These are phyloP conservation scores for Trypanosoma rangeli DNA, from an alignment of 208 protist genomes.

Conservation along the genomic window DNA sequence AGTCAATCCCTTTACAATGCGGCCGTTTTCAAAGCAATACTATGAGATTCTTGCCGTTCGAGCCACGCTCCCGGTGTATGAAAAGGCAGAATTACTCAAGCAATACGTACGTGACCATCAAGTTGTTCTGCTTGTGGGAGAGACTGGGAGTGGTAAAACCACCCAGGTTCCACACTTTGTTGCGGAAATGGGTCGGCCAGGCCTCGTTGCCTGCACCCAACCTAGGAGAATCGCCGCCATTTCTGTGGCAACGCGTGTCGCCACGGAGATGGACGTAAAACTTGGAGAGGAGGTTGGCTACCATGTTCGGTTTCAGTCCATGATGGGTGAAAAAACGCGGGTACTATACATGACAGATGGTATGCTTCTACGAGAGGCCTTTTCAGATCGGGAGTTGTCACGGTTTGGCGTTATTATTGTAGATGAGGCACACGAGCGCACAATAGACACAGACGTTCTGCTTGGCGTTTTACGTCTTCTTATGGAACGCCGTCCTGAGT, in stretches of 20 bases:
- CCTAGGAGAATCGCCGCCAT: slow-evolving; percentile 99
- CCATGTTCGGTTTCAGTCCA: slow-evolving; percentile 98
- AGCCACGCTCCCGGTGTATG: slow-evolving; percentile 68
- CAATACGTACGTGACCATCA: slow-evolving; percentile 66
- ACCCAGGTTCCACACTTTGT: slow-evolving; percentile 96
- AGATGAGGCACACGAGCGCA: slow-evolving; percentile 99
- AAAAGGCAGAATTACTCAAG: slow-evolving; percentile 45
- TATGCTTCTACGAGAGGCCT: slow-evolving; percentile 97
- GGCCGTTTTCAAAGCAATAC: slow-evolving; percentile 51
- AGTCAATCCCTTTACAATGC: slow-evolving; percentile 44
- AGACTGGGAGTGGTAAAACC: slow-evolving; percentile 97
- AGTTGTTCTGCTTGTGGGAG: slow-evolving; percentile 92
- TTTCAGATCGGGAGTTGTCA: slow-evolving; percentile 89
- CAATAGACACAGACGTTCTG: slow-evolving; percentile 98
- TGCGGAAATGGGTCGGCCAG: slow-evolving; percentile 48
- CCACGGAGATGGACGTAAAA: slow-evolving; percentile 96
- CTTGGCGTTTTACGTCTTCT: slow-evolving; percentile 97
- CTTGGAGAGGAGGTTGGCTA: slow-evolving; percentile 98
- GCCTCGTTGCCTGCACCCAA: slow-evolving; percentile 94
- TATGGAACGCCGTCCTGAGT: slow-evolving; percentile 34
- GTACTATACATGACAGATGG: slow-evolving; percentile 99
- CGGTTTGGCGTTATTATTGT: slow-evolving; percentile 97
- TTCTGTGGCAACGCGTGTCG: slow-evolving; percentile 97
- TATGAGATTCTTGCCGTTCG: slow-evolving; percentile 42
- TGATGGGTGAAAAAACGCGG: slow-evolving; percentile 87